Percentiles rank a stretch among this genome's conserved stretches.
Evolutionary conservation across 257 asterid genomes (phyloP).

Genomic region (Solanum chmielewskii): DNA sequence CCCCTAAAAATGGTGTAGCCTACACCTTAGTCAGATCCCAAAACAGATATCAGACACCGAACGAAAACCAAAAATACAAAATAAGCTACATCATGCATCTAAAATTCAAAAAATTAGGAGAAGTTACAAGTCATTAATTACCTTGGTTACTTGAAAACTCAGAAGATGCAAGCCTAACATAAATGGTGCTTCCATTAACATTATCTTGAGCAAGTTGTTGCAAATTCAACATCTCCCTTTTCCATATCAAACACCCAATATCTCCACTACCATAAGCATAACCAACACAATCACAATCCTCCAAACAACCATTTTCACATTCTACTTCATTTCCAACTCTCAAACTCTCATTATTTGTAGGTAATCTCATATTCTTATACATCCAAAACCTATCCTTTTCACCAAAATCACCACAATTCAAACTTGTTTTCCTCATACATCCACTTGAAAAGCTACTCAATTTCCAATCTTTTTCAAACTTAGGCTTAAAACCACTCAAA

Average conservation of each 20-base stretch:
- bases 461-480: background rate
- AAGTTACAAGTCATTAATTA: background rate
- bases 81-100: background rate
- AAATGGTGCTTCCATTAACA: background rate
- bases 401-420: background rate
- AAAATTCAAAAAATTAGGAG: background rate
- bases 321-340: background rate
- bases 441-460: background rate
- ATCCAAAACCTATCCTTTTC: background rate
- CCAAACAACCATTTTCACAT: background rate
- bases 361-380: background rate
- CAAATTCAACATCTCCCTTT: background rate
- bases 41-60: background rate
- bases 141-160: background rate
- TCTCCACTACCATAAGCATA: background rate
- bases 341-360: background rate
- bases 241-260: background rate
- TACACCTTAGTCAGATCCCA: background rate
- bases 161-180: background rate
- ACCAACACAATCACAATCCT: background rate
- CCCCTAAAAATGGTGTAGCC: background rate
- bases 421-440: background rate
- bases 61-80: background rate
- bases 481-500: background rate
- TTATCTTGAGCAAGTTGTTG: background rate